phyloP scores from a whole-genome alignment of 345 rosid species.

The Litchi chinensis region DNA sequence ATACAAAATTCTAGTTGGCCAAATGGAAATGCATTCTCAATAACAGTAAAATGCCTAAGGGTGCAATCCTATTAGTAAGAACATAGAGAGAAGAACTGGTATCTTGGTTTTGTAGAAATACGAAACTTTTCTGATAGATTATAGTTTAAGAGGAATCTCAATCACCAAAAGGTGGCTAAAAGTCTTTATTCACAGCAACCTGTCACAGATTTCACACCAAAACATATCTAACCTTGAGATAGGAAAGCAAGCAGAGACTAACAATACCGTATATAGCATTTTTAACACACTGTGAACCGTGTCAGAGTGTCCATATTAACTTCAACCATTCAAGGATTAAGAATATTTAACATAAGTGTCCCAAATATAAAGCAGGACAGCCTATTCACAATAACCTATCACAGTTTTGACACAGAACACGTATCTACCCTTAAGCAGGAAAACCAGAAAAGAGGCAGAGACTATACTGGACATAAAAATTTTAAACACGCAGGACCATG shows the following conservation, averaged over 20 bases:
- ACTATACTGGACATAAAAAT: neutral
- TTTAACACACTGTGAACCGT: neutral
- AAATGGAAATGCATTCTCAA: neutral
- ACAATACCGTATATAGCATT: neutral
- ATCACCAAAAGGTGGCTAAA: slow-evolving; percentile 7
- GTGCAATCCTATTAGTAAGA: neutral
- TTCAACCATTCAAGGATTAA: neutral
- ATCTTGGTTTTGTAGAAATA: neutral
- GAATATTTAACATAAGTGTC: slow-evolving; percentile 7
- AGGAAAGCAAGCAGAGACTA: neutral
- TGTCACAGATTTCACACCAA: neutral
- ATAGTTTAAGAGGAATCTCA: neutral
- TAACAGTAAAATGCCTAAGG: neutral
- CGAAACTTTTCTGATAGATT: neutral
- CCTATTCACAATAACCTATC: neutral
- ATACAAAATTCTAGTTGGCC: neutral
- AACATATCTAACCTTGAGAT: neutral
- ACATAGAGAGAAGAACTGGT: neutral
- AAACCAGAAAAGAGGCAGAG: neutral
- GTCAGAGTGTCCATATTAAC: neutral
- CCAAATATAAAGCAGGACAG: neutral
- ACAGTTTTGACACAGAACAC: neutral
- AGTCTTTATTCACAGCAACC: neutral
- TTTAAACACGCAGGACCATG: neutral
- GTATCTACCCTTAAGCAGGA: neutral